phyloP scores from a whole-genome alignment of 148 eudicot genomes.

The Cornus controversa region DNA sequence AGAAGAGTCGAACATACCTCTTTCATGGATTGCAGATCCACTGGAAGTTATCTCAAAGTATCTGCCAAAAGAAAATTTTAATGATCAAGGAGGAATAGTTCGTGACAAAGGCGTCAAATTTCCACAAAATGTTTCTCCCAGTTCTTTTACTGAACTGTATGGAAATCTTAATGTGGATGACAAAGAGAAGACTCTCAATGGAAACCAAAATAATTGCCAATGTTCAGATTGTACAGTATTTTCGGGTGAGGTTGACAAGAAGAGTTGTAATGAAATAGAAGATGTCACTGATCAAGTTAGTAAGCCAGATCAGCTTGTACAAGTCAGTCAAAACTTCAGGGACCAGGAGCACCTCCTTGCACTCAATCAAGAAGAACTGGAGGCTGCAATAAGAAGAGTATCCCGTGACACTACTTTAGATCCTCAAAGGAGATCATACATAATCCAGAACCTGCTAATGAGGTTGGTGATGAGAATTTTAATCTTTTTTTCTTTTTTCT shows the following conservation, averaged over 20 bases:
- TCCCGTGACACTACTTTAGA: conserved; percentile 66
- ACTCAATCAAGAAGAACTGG: conserved; percentile 62
- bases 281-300: conserved; percentile 22
- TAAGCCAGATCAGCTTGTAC: conserved; percentile 18
- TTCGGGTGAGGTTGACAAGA: conserved; percentile 32
- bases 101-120: conserved; percentile 20
- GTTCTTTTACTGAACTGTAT: neutral
- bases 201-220: conserved; percentile 29
- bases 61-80: conserved; percentile 25
- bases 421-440: conserved; percentile 50
- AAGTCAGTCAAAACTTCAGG: conserved; percentile 24
- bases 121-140: conserved; percentile 15
- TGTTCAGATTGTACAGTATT: conserved; percentile 19
- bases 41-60: conserved; percentile 42
- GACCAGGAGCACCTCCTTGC: conserved; percentile 33
- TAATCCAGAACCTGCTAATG: conserved; percentile 64
- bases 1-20: conserved; percentile 30
- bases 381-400: conserved; percentile 63
- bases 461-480: conserved; percentile 42
- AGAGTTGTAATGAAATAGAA: conserved; percentile 26
- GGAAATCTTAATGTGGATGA: conserved; percentile 27
- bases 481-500: neutral
- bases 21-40: conserved; percentile 37
- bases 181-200: conserved; percentile 23
- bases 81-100: conserved; percentile 13